Evolutionary conservation across 495 filamentous ascomycete genomes (phyloP).

Genomic region (Extremus antarcticus): DNA sequence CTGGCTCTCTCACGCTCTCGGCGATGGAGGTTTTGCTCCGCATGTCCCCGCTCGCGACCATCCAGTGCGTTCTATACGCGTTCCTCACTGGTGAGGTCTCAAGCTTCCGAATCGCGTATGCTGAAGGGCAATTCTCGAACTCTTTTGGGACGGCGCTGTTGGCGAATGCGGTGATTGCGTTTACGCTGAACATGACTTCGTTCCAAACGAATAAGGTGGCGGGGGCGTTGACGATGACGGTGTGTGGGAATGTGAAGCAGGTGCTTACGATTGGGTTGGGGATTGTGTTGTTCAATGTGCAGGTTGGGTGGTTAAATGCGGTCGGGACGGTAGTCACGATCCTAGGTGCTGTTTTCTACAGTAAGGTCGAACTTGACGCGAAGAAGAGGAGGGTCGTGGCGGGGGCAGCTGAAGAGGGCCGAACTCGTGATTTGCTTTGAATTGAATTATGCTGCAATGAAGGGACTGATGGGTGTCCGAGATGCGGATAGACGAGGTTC

Average conservation of each 20-base stretch:
- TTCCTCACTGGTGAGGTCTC: constrained; percentile 37
- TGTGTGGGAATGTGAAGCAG: constrained; percentile 50
- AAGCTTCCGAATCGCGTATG: constrained; percentile 18
- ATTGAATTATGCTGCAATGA: too few relatives aligned
- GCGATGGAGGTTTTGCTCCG: constrained; percentile 44
- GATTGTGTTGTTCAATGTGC: constrained; percentile 41
- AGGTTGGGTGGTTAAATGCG: constrained; percentile 37
- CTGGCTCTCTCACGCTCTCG: constrained; percentile 38
- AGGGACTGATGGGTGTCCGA: too few relatives aligned
- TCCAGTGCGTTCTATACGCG: constrained; percentile 42
- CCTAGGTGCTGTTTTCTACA: constrained; percentile 39
- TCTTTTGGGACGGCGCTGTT: constrained; percentile 23
- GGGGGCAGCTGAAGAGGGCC: too few relatives aligned
- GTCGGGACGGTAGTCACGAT: constrained; percentile 34
- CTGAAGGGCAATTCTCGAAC: constrained; percentile 14
- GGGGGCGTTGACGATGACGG: constrained; percentile 47
- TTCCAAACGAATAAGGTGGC: constrained; percentile 47
- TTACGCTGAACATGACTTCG: constrained; percentile 43
- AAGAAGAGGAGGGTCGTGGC: constrained; percentile 1
- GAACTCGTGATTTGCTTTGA: too few relatives aligned
- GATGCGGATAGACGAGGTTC: too few relatives aligned
- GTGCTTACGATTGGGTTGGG: constrained; percentile 45
- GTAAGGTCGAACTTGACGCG: constrained; percentile 30
- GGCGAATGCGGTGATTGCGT: constrained; percentile 42
- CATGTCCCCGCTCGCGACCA: constrained; percentile 45